These are phyloP conservation scores for Phaffia australis DNA, from an alignment of 768 basidiomycete species.

Conservation along the genomic window DNA sequence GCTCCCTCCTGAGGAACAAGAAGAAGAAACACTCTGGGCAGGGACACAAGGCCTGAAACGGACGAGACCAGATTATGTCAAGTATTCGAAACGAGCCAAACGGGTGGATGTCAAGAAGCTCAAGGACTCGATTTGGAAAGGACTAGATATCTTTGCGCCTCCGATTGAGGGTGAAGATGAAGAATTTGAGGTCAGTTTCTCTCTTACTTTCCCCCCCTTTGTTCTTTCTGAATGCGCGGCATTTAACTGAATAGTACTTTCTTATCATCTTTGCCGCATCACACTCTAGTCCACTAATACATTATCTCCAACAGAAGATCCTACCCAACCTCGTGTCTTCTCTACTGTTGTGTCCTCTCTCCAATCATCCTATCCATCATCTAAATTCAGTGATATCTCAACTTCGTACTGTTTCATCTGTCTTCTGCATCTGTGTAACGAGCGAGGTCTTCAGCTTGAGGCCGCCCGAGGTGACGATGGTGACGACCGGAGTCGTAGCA, in stretches of 20 bases:
- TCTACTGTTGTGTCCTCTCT: constrained; percentile 65
- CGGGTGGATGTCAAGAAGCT: constrained; percentile 90
- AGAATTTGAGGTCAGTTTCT: constrained; percentile 13
- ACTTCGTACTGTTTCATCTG: constrained; percentile 99
- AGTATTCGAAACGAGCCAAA: constrained; percentile 90
- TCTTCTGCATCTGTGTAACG: constrained; percentile 87
- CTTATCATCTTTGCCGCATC: not conserved
- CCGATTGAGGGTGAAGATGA: constrained; percentile 36
- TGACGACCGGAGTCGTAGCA: not conserved
- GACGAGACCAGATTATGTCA: constrained; percentile 74
- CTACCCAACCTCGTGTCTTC: constrained; percentile 34
- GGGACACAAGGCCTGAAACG: constrained; percentile 65
- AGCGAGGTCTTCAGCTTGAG: constrained; percentile 78
- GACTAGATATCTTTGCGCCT: constrained; percentile 67
- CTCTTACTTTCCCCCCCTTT: not conserved
- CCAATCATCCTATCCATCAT: constrained; percentile 68
- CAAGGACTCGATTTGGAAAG: constrained; percentile 97
- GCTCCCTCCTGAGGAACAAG: not conserved
- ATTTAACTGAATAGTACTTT: not conserved
- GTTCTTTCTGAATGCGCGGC: not conserved
- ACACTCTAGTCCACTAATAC: constrained; percentile 12
- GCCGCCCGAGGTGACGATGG: constrained; percentile 28
- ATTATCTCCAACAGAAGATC: constrained; percentile 25
- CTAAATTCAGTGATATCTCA: constrained; percentile 96
- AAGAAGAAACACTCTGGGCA: constrained; percentile 48